phyloP scores from a whole-genome alignment of 176 grass and related monocot genomes.

The Oryza glumipatula region DNA sequence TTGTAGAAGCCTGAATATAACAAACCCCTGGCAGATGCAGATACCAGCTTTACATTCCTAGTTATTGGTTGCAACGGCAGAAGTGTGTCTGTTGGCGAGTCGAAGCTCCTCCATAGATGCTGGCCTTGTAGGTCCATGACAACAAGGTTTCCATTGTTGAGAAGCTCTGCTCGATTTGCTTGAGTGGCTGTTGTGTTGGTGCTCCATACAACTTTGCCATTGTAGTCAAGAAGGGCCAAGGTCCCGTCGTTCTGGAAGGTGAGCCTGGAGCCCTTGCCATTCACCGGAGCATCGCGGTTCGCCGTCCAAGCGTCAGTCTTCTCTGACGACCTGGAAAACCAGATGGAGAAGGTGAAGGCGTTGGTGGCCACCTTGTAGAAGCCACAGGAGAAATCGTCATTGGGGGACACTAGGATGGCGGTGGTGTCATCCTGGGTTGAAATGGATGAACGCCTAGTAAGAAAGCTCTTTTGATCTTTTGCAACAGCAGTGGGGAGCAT shows the following conservation, averaged over 20 bases:
- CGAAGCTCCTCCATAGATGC: slow-evolving; percentile 51
- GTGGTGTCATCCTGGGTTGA: too few relatives aligned
- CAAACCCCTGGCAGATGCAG: slow-evolving; percentile 35
- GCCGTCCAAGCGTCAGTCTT: slow-evolving; percentile 54
- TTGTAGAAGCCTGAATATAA: slow-evolving; percentile 51
- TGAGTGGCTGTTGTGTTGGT: slow-evolving; percentile 15
- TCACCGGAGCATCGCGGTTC: slow-evolving; percentile 56
- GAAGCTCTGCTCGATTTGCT: slow-evolving; percentile 15
- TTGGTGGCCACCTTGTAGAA: slow-evolving; percentile 43
- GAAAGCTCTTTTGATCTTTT: too few relatives aligned
- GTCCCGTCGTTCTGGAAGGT: slow-evolving; percentile 7
- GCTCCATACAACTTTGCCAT: slow-evolving; percentile 43
- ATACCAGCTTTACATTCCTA: slow-evolving; percentile 43
- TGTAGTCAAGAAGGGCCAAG: slow-evolving; percentile 40
- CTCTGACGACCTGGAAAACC: slow-evolving; percentile 31
- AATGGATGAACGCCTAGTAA: too few relatives aligned
- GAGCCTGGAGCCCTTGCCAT: slow-evolving; percentile 53
- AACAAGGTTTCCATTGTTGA: slow-evolving; percentile 46
- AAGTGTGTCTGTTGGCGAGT: slow-evolving; percentile 57
- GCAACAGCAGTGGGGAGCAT: too few relatives aligned
- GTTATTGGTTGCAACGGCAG: slow-evolving; percentile 53
- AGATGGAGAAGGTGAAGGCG: slow-evolving; percentile 67
- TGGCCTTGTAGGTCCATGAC: slow-evolving; percentile 7
- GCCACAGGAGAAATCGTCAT: too few relatives aligned
- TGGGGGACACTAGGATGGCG: too few relatives aligned